Base-by-base conservation (phyloP, 331 rosid species). In the Prunus yedoensis region DNA sequence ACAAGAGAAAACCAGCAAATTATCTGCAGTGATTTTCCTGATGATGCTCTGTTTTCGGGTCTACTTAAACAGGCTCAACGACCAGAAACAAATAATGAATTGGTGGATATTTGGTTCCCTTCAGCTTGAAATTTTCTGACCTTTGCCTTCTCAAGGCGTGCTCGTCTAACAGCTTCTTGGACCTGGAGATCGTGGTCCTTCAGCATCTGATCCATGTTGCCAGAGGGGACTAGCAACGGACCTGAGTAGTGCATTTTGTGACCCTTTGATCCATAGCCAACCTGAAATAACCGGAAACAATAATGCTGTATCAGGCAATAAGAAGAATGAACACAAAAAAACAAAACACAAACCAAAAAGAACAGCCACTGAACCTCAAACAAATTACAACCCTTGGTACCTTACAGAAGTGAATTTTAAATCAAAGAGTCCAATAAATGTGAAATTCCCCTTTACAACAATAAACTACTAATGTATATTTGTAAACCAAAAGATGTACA, bases 101-200 rank as follows among this genome's bases (percentile, higher is more conserved):
- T 90, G 78, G 84, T 83, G 58, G 84, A 76, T 74, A 87, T 77
- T 87, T 88, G 95, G 83, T 86, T 90, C 79, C 91, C 90, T 50
- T 95, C 99, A 30, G 81, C 93, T 79, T 92, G 97, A 77, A 82
- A 82, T 79, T 87, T 92, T 79, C 92, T 79, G 78, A 82, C 80
- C 83, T 88, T 92, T 14, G 97, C 99, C 86, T 92, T 94, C 90
- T 90, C 97, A 2, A 91, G 73, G 4, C 96, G 96, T 3, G 97
- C 90, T 78, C 96, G 87, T 88, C 98, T 81, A 76, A 87, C 96
- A 4, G 93, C 99, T 85, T 95, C 99, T 76, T 95, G 99, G 78
- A 95, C 92, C 27, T 95, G 99, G 56, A 97, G 92, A 79, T 95
- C 98, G 0, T 95, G 97, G 83, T 95, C 99, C 87, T 95, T 95